A percentile compares a stretch with the other conserved stretches of the same genome.
phyloP scores from a whole-genome alignment of 768 basidiomycete genomes.

The Tulasnella sp. region DNA sequence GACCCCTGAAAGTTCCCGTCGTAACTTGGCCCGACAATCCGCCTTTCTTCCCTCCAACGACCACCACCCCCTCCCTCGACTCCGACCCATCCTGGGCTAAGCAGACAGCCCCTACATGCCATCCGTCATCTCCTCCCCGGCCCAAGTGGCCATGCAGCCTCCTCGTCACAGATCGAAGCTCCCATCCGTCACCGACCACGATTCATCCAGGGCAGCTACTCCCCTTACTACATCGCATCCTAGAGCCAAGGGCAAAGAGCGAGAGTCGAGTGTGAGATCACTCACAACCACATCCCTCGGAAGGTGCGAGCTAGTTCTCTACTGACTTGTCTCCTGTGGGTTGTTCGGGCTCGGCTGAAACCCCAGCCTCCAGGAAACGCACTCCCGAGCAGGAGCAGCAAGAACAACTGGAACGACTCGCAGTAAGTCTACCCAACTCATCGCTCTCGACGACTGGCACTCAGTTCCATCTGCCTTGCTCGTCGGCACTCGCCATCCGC shows the following conservation, averaged over 20 bases:
- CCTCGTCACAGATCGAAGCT: background rate
- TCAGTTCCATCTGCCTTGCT: slow-evolving; percentile 3
- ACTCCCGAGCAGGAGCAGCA: background rate
- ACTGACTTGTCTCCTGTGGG: background rate
- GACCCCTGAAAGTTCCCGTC: no score
- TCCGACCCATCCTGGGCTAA: background rate
- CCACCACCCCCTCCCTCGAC: background rate
- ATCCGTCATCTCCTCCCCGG: background rate
- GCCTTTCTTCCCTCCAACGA: background rate
- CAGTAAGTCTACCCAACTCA: background rate
- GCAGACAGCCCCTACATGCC: background rate
- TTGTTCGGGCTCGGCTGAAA: slow-evolving; percentile 5
- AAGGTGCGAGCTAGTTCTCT: background rate
- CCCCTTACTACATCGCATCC: background rate
- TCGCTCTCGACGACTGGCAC: background rate
- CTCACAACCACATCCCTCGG: background rate
- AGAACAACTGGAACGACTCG: background rate
- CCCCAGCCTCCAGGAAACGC: background rate
- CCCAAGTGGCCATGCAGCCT: background rate
- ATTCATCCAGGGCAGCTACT: background rate
- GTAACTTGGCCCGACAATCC: background rate
- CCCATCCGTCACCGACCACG: background rate
- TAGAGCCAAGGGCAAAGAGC: background rate
- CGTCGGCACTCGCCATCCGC: slow-evolving; percentile 4
- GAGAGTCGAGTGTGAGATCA: no score